phyloP scores from a whole-genome alignment of 345 rosid genomes.

The Iberis pinnata region DNA sequence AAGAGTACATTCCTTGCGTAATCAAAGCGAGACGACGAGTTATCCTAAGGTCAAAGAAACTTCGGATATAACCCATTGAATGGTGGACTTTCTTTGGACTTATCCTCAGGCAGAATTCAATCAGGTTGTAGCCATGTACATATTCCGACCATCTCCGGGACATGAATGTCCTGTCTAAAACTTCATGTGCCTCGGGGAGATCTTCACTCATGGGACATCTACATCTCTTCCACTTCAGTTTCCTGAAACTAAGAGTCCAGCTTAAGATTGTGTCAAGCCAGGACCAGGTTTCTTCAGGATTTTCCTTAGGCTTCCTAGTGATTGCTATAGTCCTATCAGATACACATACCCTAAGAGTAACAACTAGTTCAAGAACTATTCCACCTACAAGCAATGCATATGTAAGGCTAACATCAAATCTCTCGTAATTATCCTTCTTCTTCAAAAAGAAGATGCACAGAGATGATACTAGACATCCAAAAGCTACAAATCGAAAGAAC shows the following conservation, averaged over 20 bases:
- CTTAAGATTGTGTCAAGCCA: slow-evolving; percentile 14
- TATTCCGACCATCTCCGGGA: slow-evolving; percentile 44
- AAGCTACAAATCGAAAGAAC: slow-evolving; percentile 29
- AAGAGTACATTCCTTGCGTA: no score
- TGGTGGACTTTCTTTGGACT: slow-evolving; percentile 14
- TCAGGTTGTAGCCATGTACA: slow-evolving; percentile 33
- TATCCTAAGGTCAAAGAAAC: no score
- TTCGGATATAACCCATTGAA: background rate
- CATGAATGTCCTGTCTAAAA: slow-evolving; percentile 22
- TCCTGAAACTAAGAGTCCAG: slow-evolving; percentile 24
- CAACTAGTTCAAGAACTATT: slow-evolving; percentile 21
- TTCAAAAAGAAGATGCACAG: slow-evolving; percentile 33
- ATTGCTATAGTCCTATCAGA: slow-evolving; percentile 46
- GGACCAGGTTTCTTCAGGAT: background rate
- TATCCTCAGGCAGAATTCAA: slow-evolving; percentile 33
- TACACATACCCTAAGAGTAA: slow-evolving; percentile 33
- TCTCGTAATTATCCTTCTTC: slow-evolving; percentile 26
- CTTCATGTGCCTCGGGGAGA: background rate
- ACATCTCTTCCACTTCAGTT: slow-evolving; percentile 1
- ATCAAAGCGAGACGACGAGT: no score
- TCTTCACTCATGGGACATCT: background rate
- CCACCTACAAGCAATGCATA: slow-evolving; percentile 27
- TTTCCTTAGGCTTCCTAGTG: slow-evolving; percentile 5
- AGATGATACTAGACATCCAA: slow-evolving; percentile 28
- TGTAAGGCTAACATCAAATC: slow-evolving; percentile 31